Base-by-base conservation (phyloP, 257 asterid genomes). In the Penstemon barbatus region DNA sequence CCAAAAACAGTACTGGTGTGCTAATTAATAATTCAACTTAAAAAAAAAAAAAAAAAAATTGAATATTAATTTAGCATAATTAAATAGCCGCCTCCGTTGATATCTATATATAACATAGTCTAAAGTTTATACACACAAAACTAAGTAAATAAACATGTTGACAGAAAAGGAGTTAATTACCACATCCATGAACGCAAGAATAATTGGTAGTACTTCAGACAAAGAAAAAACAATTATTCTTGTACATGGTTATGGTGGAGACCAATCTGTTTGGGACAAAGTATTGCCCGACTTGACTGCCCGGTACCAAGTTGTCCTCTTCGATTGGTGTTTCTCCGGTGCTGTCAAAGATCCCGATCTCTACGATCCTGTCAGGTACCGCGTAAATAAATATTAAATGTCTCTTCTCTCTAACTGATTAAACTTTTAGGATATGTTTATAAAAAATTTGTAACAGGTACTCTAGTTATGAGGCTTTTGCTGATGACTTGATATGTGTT, bases 321-420 rank as follows among this genome's bases (percentile, higher is more conserved):
- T 91, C 54, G 98, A 91, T 67, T 89, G 98, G 98, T 74, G 92
- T 58, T 91, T 91, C 61, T 82, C 95, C 8, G 90, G 90, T 41
- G 82, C 86, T 15, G 84, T 77, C 57, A 81, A 74, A 39, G 89
- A 91, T 64, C 61, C 67, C n/a, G 63, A 69, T 33, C 75, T 78
- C 57, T 91, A 87, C 69, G 86, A 87, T 42, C 76, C 84, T 7
- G 68, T 19, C 4, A 85, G 71, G 82, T 77, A 43, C 4, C 54
- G 4, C 52, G 41, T 25, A 25, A 25, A 25, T 25, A 25, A 25
- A 25, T 25, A 25, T 25, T 25, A 25, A 25, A 25, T 25, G 33
- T 25, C 33, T 25, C 33, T 25, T 25, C 33, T 25, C 33, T 25
- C 33, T 25, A 25, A 25, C 33, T 1, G 2, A 25, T 25, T 25